Evolutionary conservation across 805 yeast genomes (phyloP).

Genomic region (Nakazawaea holstii): DNA sequence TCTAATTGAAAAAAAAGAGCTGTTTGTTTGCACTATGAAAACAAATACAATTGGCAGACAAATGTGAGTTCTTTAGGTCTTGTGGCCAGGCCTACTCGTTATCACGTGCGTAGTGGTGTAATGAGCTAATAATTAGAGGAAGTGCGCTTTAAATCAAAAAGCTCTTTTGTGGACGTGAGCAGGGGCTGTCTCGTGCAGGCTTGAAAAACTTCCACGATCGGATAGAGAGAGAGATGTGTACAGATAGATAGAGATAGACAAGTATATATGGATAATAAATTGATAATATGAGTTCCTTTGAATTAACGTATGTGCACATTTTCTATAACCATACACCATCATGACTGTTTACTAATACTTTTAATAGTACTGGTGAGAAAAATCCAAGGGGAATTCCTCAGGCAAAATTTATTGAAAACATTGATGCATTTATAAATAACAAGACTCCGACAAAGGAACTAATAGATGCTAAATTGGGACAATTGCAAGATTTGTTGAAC

Average conservation of each 20-base stretch:
- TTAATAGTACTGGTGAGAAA: conserved; percentile 45
- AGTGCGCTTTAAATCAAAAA: too few species aligned
- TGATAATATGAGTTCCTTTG: conserved; percentile 2
- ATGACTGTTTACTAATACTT: too few species aligned
- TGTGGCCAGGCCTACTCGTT: too few species aligned
- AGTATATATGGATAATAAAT: not conserved
- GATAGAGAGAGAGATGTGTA: too few species aligned
- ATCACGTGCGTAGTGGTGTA: too few species aligned
- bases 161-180: too few species aligned
- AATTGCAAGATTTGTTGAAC: conserved; percentile 78
- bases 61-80: too few species aligned
- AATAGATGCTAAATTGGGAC: conserved; percentile 43
- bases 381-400: conserved; percentile 96
- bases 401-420: conserved; percentile 88
- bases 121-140: too few species aligned
- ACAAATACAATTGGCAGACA: not conserved
- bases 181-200: not conserved
- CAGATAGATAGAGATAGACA: not conserved
- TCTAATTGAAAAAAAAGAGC: not conserved
- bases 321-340: not conserved
- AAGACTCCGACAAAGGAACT: conserved; percentile 23
- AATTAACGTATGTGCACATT: conserved; percentile 5
- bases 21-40: not conserved
- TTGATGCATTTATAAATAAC: conserved; percentile 62
- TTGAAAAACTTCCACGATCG: too few species aligned